A percentile compares a stretch with the other conserved stretches of the same genome.
Evolutionary conservation across 495 filamentous ascomycete genomes (phyloP).

Genomic region (Aspergillus panamensis): DNA sequence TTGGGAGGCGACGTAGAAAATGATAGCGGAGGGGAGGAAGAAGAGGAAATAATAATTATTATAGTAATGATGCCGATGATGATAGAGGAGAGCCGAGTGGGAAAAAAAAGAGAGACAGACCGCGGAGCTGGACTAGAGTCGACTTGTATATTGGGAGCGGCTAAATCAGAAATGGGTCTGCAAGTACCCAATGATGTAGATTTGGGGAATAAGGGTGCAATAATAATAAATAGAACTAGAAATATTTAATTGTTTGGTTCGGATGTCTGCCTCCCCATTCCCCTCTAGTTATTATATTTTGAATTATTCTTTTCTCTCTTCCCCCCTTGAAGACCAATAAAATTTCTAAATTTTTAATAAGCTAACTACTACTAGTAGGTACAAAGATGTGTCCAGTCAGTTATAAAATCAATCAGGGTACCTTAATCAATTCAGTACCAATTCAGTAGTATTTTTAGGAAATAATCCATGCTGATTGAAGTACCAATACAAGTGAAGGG

Average conservation of each 20-base stretch:
- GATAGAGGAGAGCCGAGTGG: neutral
- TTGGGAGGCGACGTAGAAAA: slow-evolving; percentile 9
- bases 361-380: neutral
- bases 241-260: slow-evolving; percentile 14
- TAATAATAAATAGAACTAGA: slow-evolving; percentile 2
- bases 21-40: slow-evolving; percentile 5
- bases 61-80: too few relatives aligned
- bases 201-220: neutral
- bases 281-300: slow-evolving; percentile 11
- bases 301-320: slow-evolving; percentile 8
- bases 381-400: neutral
- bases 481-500: neutral
- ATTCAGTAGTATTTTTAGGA: neutral
- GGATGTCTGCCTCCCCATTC: neutral
- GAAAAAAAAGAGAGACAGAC: slow-evolving; percentile 10
- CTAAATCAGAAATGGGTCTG: slow-evolving; percentile 11
- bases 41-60: neutral
- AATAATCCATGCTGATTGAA: neutral
- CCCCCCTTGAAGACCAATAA: neutral
- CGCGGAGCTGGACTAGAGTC: slow-evolving; percentile 15
- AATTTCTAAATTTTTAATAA: neutral
- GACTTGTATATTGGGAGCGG: slow-evolving; percentile 15
- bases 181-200: slow-evolving; percentile 12
- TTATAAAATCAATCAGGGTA: neutral
- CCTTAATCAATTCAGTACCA: slow-evolving; percentile 3